Base-by-base conservation (phyloP, 2,329 filamentous ascomycete species). In the Aspergillus flavus region DNA sequence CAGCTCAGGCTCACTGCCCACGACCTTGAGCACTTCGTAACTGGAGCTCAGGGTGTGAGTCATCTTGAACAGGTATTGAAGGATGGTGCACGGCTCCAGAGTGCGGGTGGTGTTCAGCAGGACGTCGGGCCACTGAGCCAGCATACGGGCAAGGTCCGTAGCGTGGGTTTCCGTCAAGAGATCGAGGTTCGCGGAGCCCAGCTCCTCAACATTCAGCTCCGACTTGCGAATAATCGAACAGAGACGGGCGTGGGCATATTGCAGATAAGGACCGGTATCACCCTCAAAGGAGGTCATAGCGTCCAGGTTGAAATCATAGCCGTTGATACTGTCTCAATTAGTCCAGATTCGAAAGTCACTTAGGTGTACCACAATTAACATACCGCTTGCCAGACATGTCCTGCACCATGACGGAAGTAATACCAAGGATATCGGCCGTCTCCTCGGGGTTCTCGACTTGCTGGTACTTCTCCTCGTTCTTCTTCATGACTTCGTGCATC, bases 401-500 rank as follows among this genome's bases (percentile, higher is more conserved):
- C 80, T 98, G 94, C 23, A 97, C 93, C 93, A 98, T 98, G 75
- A 98, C 94, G 74, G 91, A 91, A 68, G 91, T 94, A 75, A 98
- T 97, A 67, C 94, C 95, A 3, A 98, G 86, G 12, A 87, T 92
- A 80, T 98, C 95, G 65, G 95, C 93, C 11, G 89, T 91, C 60
- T 87, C 86, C 60, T 88, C 89, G 0, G 94, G 94, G 77, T 98
- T 84, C 73, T 90, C 91, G 23, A 99, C 90, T 79, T 97, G 93
- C 61, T 88, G 82, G 79, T 98, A 99, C 84, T 99, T 99, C 74
- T 86, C 84, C 72, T 91, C 85, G 78, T 98, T 98, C 82, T 90
- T 91, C 79, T 83, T 88, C 95, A 99, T 99, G 58, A 96, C 92
- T 65, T 97, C 92, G 83, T 98, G 94, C 95, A 99, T 99, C 80